A percentile compares a stretch with the other conserved stretches of the same genome.
These are phyloP conservation scores for Xerocomus spinulosus DNA, from an alignment of 768 basidiomycete species.

Conservation along the genomic window DNA sequence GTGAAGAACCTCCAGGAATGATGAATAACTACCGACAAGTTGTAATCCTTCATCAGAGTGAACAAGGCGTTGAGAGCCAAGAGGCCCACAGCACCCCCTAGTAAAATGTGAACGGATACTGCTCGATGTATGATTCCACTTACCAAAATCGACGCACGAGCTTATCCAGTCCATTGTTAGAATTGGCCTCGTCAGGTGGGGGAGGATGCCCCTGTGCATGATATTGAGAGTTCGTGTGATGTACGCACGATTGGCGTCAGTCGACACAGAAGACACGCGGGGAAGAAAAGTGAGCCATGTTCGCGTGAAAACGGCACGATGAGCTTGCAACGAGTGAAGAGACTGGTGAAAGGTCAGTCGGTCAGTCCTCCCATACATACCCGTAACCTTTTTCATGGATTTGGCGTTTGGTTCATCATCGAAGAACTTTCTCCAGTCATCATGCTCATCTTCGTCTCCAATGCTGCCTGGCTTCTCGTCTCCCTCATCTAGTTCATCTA, in stretches of 20 bases:
- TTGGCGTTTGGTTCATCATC: conserved; percentile 51
- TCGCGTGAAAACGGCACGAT: conserved; percentile 75
- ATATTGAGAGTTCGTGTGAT: conserved; percentile 63
- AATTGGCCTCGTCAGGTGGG: conserved; percentile 72
- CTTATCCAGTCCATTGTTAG: conserved; percentile 92
- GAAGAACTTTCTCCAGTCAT: conserved; percentile 82
- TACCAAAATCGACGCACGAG: conserved; percentile 77
- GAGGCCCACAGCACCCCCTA: conserved; percentile 81
- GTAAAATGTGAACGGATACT: neutral
- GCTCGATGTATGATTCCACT: conserved; percentile 17
- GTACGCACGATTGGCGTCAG: conserved; percentile 31
- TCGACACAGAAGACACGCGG: conserved; percentile 41
- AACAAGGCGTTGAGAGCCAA: conserved; percentile 90
- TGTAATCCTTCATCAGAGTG: conserved; percentile 86
- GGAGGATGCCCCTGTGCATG: conserved; percentile 80
- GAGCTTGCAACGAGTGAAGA: conserved; percentile 70
- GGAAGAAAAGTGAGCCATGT: conserved; percentile 77
- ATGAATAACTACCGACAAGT: conserved; percentile 58
- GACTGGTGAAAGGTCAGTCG: conserved; percentile 72
- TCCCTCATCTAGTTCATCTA: conserved; percentile 34
- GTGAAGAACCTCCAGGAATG: conserved; percentile 1
- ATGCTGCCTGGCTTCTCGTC: conserved; percentile 32
- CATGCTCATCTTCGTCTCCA: conserved; percentile 40
- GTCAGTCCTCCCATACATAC: conserved; percentile 46
- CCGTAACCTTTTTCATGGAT: conserved; percentile 35